phyloP scores from a whole-genome alignment of 2,329 filamentous ascomycete species.

The Fusarium veterinarium region DNA sequence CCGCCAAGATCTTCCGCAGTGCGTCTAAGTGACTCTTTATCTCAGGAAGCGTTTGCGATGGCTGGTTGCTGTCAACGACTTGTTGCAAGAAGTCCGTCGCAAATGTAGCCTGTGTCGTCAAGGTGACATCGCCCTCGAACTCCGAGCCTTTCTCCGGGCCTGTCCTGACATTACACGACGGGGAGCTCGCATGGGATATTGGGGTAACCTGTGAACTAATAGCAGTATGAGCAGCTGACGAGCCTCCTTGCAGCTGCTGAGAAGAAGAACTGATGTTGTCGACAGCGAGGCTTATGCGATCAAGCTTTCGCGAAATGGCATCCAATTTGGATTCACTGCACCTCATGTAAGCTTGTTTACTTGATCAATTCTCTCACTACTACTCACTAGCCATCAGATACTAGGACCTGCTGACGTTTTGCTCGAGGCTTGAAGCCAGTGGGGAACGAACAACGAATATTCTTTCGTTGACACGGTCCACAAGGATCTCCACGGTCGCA shows the following conservation, averaged over 20 bases:
- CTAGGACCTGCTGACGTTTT: not conserved
- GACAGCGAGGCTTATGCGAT: slow-evolving; percentile 9
- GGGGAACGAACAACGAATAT: slow-evolving; percentile 6
- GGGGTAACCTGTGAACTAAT: not conserved
- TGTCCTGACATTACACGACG: accelerated
- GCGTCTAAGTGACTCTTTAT: not conserved
- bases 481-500: slow-evolving; percentile 11
- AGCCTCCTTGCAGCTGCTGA: not conserved
- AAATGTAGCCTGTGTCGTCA: slow-evolving; percentile 4
- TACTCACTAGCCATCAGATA: slow-evolving; percentile 8
- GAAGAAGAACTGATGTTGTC: not conserved
- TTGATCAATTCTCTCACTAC: accelerated
- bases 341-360: accelerated
- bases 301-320: slow-evolving; percentile 1
- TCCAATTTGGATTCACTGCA: slow-evolving; percentile 2
- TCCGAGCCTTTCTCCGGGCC: not conserved
- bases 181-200: not conserved
- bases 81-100: slow-evolving; percentile 1
- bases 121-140: not conserved
- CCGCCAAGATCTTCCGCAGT: not conserved
- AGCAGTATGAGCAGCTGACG: not conserved
- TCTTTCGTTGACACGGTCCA: slow-evolving; percentile 7
- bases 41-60: not conserved
- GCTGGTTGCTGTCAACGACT: slow-evolving; percentile 7
- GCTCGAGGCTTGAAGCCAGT: slow-evolving; percentile 5